These are phyloP conservation scores for Castanea sativa DNA, from an alignment of 306 rosid genomes.

Conservation along the genomic window DNA sequence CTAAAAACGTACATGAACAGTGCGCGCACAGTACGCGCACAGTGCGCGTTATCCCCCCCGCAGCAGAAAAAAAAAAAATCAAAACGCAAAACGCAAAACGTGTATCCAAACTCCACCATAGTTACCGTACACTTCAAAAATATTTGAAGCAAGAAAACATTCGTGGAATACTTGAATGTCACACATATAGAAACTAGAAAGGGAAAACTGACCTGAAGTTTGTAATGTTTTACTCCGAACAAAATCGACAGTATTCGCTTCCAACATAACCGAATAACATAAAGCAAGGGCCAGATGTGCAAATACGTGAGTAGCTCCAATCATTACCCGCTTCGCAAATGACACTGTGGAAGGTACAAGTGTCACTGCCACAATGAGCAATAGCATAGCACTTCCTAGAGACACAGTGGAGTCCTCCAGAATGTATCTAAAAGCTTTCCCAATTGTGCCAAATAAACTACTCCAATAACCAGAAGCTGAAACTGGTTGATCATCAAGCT, in stretches of 20 bases:
- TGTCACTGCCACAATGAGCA: constrained; percentile 60
- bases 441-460: constrained; percentile 70
- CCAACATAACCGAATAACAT: constrained; percentile 81
- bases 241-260: constrained; percentile 64
- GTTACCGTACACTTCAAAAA: not conserved
- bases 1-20: no score
- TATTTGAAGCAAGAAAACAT: not conserved
- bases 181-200: constrained; percentile 9
- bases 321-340: constrained; percentile 56
- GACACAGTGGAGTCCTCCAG: constrained; percentile 71
- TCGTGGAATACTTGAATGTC: not conserved
- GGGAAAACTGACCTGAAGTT: constrained; percentile 63
- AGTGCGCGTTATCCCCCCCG: no score
- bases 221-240: constrained; percentile 67
- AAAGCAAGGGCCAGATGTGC: constrained; percentile 71
- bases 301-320: constrained; percentile 81
- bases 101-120: no score
- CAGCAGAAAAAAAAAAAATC: no score
- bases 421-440: constrained; percentile 76
- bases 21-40: no score
- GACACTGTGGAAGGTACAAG: constrained; percentile 84
- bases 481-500: constrained; percentile 61
- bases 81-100: no score
- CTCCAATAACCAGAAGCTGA: constrained; percentile 64
- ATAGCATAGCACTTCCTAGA: constrained; percentile 55